Evolutionary conservation across 768 basidiomycete genomes (phyloP), one percentile per base, ranked within the genome.

Genomic region (Boletus bicolor): DNA sequence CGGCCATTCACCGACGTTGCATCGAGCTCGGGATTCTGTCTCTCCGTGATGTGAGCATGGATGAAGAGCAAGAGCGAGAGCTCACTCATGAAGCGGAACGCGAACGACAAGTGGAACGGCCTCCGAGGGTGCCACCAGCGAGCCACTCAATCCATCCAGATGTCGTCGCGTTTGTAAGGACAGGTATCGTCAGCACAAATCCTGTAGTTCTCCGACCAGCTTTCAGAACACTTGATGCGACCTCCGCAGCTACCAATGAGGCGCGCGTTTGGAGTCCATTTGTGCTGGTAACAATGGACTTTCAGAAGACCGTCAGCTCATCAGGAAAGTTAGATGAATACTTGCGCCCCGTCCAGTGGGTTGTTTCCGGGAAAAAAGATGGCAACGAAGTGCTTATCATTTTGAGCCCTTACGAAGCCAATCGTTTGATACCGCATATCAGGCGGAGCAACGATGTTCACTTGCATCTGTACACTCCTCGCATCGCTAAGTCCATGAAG

Each of bases 1-100:
- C 56, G 14, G 53, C 56, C 2, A 65, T 68, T 38, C 58, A 34
- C 12, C 43, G 38, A 12, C 61, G 41, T 35, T 69, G 67, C 10
- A 19, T 2, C 2, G 38, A 53, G 12, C 67, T 67, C 32, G 67
- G 65, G 0, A 21, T 68, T 30, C 32, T 36, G 11, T 52, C 56
- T 4, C 39, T 56, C 0, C 60, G 58, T 1, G 61, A 67, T 36
- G 58, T 55, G 30, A 60, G 52, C 36, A 62, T 77, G 63, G 75
- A 75, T 30, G 78, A 81, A 58, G 81, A 82, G 56, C 80, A 82
- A 55, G 81, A 82, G 51, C 66, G 80, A 26, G 79, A 82, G 53
- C 65, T 82, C 8, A 57, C 62, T 3, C 77, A 77, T 26, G 80
- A 82, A 60, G 65, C 72, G 4, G 78, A 80, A 58, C 64, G 60